phyloP scores from a whole-genome alignment of 768 basidiomycete species.

The Pluteus cervinus region DNA sequence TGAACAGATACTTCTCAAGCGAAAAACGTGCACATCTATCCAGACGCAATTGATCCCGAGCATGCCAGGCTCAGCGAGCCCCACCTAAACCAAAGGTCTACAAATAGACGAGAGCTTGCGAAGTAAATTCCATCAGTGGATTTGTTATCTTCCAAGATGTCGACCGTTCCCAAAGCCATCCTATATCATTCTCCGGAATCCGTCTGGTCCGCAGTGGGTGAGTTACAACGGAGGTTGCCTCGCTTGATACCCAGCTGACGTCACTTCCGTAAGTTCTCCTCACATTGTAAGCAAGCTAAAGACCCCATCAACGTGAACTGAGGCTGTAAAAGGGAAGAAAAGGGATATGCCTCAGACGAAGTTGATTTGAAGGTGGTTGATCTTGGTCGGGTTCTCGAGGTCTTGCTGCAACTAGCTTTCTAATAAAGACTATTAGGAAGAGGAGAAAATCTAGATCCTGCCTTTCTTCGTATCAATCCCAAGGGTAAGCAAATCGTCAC shows the following conservation, averaged over 20 bases:
- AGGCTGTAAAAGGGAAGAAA: conserved; percentile 47
- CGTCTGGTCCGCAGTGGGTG: conserved; percentile 63
- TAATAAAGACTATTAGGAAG: conserved; percentile 37
- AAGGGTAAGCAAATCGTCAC: conserved; percentile 43
- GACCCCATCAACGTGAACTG: conserved; percentile 9
- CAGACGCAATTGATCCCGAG: too few relatives aligned
- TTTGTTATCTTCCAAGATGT: conserved; percentile 18
- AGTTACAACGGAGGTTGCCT: conserved; percentile 11
- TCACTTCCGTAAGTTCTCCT: conserved; percentile 39
- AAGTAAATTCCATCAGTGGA: not conserved
- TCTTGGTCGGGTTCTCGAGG: conserved; percentile 32
- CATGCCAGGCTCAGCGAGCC: too few relatives aligned
- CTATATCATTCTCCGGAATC: conserved; percentile 62
- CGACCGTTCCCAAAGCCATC: conserved; percentile 64
- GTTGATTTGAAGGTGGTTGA: conserved; percentile 65
- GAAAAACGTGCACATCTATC: too few relatives aligned
- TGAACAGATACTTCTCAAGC: not conserved
- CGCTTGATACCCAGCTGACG: not conserved
- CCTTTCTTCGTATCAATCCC: conserved; percentile 73
- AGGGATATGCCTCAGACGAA: conserved; percentile 80
- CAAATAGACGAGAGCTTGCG: conserved; percentile 5
- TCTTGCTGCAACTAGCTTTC: not conserved
- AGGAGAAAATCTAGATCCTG: conserved; percentile 73
- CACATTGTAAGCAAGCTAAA: conserved; percentile 39
- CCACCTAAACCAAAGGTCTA: not conserved